Base-by-base conservation (phyloP, 768 basidiomycete species). In the Termitomyces sp. region DNA sequence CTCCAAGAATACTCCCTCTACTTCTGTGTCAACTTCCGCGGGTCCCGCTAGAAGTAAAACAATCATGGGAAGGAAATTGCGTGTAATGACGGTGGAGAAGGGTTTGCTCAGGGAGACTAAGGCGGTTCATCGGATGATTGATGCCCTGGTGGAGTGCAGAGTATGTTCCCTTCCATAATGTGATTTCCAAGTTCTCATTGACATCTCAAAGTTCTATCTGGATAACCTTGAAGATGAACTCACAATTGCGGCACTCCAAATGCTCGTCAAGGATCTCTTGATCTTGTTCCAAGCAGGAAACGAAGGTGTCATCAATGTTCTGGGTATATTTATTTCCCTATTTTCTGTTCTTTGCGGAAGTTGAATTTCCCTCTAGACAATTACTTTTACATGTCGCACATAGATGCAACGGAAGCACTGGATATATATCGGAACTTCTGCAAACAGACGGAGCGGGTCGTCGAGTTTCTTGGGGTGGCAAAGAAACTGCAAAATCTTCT, bases 371-470 rank as follows among this genome's bases (percentile, higher is more conserved):
- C 10, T 52, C 26, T 60, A 86, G 97, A 98, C 67, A 90, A 96
- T 73, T 99, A 97, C 72, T 98, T 98, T 66, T 95, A 97, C 69
- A 98, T 98, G 97, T 92, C 94, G 0, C 89, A 90, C 61, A 72
- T 86, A n/a, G 96, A 98, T 67, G 97, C 96, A 0, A 75, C 81
- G 37, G 85, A 90, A 33, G 91, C 96, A 2, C 81, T 98, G 26
- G 71, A 74, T 18, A 86, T 98, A 60, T 99, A 99, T 76, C 90
- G 93, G 55, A 84, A 88, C 59, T 99, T 99, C 72, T 98, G 95
- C 73, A 85, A 82, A 51, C 93, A 98, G 70, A 94, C 96, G 0
- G 94, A 98, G 65, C 78, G 77, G 37, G 95, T 98, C 4, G 92
- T 96, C 4, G 95, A 97, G 66, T 99, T 87, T 65, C 82, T 99